A percentile compares a stretch with the other conserved stretches of the same genome.
Evolutionary conservation across 805 yeast species (phyloP).

Genomic region (Metschnikowia arizonensis): DNA sequence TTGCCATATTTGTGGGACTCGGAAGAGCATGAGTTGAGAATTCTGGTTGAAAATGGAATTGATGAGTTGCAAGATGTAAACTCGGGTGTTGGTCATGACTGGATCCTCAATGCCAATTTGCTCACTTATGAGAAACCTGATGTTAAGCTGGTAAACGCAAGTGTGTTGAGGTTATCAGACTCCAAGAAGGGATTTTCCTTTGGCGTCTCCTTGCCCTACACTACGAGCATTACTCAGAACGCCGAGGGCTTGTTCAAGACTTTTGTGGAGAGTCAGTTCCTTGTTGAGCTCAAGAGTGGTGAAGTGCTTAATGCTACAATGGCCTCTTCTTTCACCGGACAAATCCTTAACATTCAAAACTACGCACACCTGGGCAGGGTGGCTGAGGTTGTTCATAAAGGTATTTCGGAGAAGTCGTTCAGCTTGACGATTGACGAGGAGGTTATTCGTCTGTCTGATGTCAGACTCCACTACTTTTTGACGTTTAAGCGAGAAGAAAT

Average conservation of each 20-base stretch:
- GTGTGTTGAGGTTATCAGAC: constrained; percentile 22
- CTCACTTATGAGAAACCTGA: constrained; percentile 49
- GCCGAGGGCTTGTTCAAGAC: constrained; percentile 34
- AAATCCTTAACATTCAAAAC: constrained; percentile 36
- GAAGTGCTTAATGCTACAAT: constrained; percentile 27
- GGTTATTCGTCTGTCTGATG: constrained; percentile 15
- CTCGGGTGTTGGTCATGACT: constrained; percentile 44
- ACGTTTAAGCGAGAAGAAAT: constrained; percentile 17
- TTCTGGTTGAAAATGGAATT: constrained; percentile 16
- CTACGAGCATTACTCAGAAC: constrained; percentile 36
- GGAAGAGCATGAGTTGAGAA: constrained; percentile 27
- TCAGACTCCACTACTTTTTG: constrained; percentile 29
- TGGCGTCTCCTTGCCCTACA: constrained; percentile 36
- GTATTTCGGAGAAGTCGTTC: constrained; percentile 20
- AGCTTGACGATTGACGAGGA: constrained; percentile 22
- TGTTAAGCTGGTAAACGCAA: constrained; percentile 39
- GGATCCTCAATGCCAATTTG: constrained; percentile 58
- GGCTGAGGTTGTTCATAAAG: constrained; percentile 31
- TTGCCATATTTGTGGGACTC: constrained; percentile 62
- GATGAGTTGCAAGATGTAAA: constrained; percentile 14
- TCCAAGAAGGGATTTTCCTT: constrained; percentile 23
- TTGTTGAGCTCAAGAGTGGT: constrained; percentile 38
- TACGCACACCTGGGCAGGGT: constrained; percentile 37
- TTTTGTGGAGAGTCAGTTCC: constrained; percentile 31
- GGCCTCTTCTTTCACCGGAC: constrained; percentile 26